A percentile compares a stretch with the other conserved stretches of the same genome.
These are phyloP conservation scores for Saksenaea oblongispora DNA, from an alignment of 371 early-diverging fungal species.

Conservation along the genomic window DNA sequence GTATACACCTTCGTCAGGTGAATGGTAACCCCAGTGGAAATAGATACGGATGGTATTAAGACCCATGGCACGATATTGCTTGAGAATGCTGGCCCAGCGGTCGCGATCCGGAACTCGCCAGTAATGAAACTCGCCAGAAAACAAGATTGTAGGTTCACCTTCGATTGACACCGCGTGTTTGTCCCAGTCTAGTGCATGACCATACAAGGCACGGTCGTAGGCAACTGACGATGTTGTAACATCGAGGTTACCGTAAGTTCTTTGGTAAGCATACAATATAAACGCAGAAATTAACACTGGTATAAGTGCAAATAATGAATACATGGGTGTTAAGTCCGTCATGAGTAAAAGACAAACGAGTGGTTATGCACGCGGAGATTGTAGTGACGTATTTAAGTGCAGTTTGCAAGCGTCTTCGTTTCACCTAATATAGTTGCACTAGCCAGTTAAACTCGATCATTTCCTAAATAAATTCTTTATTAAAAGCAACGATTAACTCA, in stretches of 20 bases:
- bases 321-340: constrained; percentile 42
- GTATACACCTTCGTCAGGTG: constrained; percentile 75
- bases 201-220: constrained; percentile 54
- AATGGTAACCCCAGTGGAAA: constrained; percentile 91
- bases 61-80: constrained; percentile 72
- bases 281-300: constrained; percentile 38
- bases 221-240: constrained; percentile 60
- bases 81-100: constrained; percentile 61
- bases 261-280: constrained; percentile 41
- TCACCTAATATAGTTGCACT: too few relatives aligned
- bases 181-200: constrained; percentile 65
- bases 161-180: constrained; percentile 60
- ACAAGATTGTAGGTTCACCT: constrained; percentile 63
- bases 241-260: constrained; percentile 49
- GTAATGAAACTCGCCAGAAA: constrained; percentile 80
- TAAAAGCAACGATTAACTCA: too few relatives aligned
- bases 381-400: too few relatives aligned
- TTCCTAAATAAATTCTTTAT: too few relatives aligned
- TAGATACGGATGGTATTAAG: constrained; percentile 86
- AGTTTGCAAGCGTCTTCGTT: too few relatives aligned
- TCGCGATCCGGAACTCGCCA: constrained; percentile 74
- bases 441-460: too few relatives aligned
- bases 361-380: neutral
- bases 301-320: constrained; percentile 40
- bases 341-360: constrained; percentile 7